Percentiles rank a stretch among this genome's conserved stretches.
Conservation (phyloP, 768 basidiomycete species). For the Kwoniella newhampshirensis region DNA sequence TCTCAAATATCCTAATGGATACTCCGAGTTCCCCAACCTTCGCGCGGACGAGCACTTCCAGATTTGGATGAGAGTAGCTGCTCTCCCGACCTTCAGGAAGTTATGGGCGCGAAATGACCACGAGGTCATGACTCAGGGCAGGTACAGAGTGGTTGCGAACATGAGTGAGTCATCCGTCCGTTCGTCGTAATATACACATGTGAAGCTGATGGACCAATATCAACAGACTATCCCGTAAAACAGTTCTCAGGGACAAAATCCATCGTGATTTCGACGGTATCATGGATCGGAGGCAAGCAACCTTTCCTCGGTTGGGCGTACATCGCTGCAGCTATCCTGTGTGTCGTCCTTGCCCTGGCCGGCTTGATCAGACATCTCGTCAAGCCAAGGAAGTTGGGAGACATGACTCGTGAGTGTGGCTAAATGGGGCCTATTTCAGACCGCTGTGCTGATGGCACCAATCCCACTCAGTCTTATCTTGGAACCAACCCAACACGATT, state of each 20-base stretch:
- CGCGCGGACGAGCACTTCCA: constrained; percentile 86
- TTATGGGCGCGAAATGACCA: constrained; percentile 88
- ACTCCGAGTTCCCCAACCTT: constrained; percentile 73
- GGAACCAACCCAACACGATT: constrained; percentile 46
- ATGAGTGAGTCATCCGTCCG: constrained; percentile 64
- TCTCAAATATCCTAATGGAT: constrained; percentile 68
- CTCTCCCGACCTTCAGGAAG: constrained; percentile 94
- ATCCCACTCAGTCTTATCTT: constrained; percentile 43
- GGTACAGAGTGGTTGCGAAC: constrained; percentile 71
- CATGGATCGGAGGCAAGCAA: constrained; percentile 98
- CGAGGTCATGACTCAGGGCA: constrained; percentile 67
- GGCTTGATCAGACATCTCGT: constrained; percentile 90
- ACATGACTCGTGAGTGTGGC: constrained; percentile 50
- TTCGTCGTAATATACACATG: too few species aligned
- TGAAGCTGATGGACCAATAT: not conserved
- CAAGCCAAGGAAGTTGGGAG: constrained; percentile 67
- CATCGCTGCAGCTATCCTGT: constrained; percentile 80
- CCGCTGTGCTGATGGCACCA: not conserved
- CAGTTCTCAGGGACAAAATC: constrained; percentile 94
- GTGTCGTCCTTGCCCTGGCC: constrained; percentile 79
- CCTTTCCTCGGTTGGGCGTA: constrained; percentile 99
- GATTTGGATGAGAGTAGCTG: constrained; percentile 99
- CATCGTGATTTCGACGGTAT: constrained; percentile 92
- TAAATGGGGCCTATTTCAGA: not conserved
- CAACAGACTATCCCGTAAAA: constrained; percentile 88